Conservation (phyloP, 2,329 filamentous ascomycete species). For the Fusarium veterinarium region DNA sequence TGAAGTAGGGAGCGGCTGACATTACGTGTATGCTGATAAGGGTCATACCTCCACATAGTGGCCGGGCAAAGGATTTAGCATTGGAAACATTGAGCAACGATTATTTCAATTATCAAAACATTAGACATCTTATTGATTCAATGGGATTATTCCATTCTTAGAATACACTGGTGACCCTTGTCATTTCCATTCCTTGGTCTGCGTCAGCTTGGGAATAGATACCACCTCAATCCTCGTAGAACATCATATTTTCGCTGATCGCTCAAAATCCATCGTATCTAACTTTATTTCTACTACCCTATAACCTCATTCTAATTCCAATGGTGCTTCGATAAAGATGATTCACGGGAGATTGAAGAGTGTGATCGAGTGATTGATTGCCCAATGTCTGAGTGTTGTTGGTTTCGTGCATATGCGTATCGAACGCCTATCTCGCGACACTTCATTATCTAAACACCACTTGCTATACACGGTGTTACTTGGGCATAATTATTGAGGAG, state of each 20-base stretch:
- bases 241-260: not conserved
- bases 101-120: rapidly evolving
- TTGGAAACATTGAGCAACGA: not conserved
- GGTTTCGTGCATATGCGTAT: not conserved
- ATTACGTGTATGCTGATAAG: not conserved
- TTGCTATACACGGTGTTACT: too few species aligned
- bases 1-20: not conserved
- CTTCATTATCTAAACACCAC: not conserved
- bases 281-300: not conserved
- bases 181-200: not conserved
- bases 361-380: too few species aligned
- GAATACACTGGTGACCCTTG: not conserved
- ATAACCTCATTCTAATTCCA: rapidly evolving
- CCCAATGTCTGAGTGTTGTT: not conserved
- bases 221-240: too few species aligned
- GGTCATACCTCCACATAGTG: not conserved
- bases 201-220: not conserved
- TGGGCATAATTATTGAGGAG: not conserved
- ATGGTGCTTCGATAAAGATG: rapidly evolving
- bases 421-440: not conserved
- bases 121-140: not conserved
- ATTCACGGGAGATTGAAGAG: not conserved
- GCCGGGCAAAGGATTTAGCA: not conserved
- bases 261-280: not conserved
- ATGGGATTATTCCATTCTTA: not conserved